phyloP scores from a whole-genome alignment of 2,329 filamentous ascomycete genomes.

The Byssothecium circinans region DNA sequence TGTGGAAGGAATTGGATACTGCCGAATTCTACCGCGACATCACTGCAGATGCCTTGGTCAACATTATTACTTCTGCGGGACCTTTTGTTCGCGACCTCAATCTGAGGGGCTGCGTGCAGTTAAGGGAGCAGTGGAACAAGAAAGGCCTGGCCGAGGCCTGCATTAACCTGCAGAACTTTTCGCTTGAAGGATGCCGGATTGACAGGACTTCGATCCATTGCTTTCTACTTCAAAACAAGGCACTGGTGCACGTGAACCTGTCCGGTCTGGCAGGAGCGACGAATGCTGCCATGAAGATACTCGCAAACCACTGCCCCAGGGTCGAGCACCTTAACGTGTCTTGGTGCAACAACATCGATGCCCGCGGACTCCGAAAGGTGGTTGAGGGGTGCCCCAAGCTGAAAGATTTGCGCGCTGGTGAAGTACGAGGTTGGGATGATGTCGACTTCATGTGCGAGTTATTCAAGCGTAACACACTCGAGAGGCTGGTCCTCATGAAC shows the following conservation, averaged over 20 bases:
- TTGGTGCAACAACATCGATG: constrained; percentile 87
- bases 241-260: constrained; percentile 81
- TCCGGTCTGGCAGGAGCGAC: constrained; percentile 78
- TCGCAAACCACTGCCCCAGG: constrained; percentile 76
- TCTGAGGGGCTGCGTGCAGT: constrained; percentile 84
- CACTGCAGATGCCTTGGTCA: constrained; percentile 77
- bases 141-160: constrained; percentile 81
- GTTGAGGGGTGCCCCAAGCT: constrained; percentile 72
- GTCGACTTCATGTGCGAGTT: constrained; percentile 70
- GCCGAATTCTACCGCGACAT: constrained; percentile 87
- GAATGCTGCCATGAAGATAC: constrained; percentile 83
- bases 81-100: constrained; percentile 92
- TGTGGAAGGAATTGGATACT: constrained; percentile 83
- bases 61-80: constrained; percentile 81
- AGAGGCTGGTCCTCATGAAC: constrained; percentile 78
- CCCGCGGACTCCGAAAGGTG: constrained; percentile 71
- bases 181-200: constrained; percentile 85
- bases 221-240: constrained; percentile 74
- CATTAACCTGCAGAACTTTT: constrained; percentile 83
- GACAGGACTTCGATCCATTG: constrained; percentile 77
- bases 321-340: constrained; percentile 87
- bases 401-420: constrained; percentile 78
- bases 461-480: constrained; percentile 78
- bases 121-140: constrained; percentile 76
- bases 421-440: constrained; percentile 78